phyloP scores from a whole-genome alignment of 306 rosid species.

The Lablab purpureus region DNA sequence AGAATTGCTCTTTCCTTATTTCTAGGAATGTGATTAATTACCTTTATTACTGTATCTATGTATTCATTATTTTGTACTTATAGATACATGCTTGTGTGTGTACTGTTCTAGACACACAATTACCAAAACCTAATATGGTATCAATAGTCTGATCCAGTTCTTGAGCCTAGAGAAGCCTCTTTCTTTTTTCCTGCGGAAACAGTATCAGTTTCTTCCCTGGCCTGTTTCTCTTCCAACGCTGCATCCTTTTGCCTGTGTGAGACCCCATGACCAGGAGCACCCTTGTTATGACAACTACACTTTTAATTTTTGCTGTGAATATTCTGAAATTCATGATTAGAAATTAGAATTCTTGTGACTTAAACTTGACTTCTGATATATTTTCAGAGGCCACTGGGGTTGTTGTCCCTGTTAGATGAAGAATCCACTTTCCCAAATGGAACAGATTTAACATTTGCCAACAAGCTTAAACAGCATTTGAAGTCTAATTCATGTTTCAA shows the following conservation, averaged over 20 bases:
- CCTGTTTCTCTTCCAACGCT: not conserved
- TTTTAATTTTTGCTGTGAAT: conserved; percentile 1
- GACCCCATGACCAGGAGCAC: not conserved
- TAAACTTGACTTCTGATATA: conserved; percentile 35
- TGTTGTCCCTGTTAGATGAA: conserved; percentile 89
- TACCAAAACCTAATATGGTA: not conserved
- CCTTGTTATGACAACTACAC: conserved; percentile 1
- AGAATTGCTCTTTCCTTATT: not conserved
- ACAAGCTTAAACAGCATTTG: conserved; percentile 95
- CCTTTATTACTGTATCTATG: not conserved
- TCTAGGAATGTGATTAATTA: not conserved
- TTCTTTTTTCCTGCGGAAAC: not conserved
- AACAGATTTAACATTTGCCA: conserved; percentile 88
- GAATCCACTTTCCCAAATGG: conserved; percentile 99
- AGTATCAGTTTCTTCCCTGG: not conserved
- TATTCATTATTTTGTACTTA: not conserved
- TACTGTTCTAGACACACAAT: not conserved
- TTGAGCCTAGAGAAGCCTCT: not conserved
- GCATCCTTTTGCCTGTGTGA: not conserved
- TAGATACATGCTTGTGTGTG: not conserved
- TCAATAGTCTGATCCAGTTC: not conserved
- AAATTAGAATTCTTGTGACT: not conserved
- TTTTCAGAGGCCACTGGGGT: conserved; percentile 80
- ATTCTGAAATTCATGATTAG: conserved; percentile 26
- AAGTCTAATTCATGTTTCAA: conserved; percentile 74